These are phyloP conservation scores for Russula sp. DNA, from an alignment of 768 basidiomycete species.

Conservation along the genomic window DNA sequence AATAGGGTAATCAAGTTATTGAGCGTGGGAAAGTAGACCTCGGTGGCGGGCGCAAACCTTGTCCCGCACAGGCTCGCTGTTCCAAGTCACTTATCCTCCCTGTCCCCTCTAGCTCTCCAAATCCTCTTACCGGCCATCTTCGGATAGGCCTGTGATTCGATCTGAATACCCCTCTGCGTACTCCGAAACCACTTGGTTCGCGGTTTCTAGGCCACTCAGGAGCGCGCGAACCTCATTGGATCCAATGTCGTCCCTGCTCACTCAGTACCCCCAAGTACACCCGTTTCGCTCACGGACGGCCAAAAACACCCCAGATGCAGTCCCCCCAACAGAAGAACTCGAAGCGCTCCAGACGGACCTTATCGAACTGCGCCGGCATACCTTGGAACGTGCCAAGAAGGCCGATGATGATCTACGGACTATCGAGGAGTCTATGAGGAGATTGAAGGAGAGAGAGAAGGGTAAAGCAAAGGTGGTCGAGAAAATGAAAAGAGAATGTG, in stretches of 20 bases:
- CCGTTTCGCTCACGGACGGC: constrained; percentile 57
- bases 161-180: constrained; percentile 3
- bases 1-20: constrained; percentile 17
- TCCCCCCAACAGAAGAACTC: constrained; percentile 73
- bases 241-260: constrained; percentile 61
- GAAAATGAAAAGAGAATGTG: constrained; percentile 72
- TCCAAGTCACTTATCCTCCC: constrained; percentile 7
- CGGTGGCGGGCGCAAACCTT: constrained; percentile 32
- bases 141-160: neutral
- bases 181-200: constrained; percentile 2
- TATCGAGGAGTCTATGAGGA: constrained; percentile 73
- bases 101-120: neutral
- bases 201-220: constrained; percentile 20
- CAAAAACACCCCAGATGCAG: constrained; percentile 58
- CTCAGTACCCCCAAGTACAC: constrained; percentile 48
- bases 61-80: constrained; percentile 22
- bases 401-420: constrained; percentile 71
- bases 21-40: constrained; percentile 26
- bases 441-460: constrained; percentile 71
- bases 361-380: constrained; percentile 48
- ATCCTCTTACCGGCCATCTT: constrained; percentile 5
- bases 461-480: constrained; percentile 70
- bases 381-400: constrained; percentile 65
- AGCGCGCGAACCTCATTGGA: constrained; percentile 16
- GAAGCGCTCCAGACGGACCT: constrained; percentile 64